Percentiles rank a stretch among this genome's conserved stretches.
phyloP scores from a whole-genome alignment of 495 filamentous ascomycete species.

The Xylaria venustula region DNA sequence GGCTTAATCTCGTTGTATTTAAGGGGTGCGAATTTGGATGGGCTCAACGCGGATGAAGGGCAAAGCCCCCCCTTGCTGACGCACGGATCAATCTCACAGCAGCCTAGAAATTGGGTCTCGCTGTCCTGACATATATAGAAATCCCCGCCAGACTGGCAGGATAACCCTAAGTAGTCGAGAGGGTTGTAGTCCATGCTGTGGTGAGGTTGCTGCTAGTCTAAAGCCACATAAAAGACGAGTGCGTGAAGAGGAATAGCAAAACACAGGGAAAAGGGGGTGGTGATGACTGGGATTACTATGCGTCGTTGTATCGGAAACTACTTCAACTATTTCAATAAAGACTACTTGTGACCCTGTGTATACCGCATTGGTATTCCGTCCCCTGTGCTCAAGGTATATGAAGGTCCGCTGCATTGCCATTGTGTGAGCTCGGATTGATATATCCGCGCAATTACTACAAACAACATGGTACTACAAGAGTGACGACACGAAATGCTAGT shows the following conservation, averaged over 20 bases:
- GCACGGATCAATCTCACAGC: slow-evolving; percentile 36
- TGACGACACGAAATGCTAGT: too few relatives aligned
- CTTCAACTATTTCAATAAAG: too few relatives aligned
- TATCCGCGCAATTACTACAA: too few relatives aligned
- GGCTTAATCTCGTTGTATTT: slow-evolving; percentile 17
- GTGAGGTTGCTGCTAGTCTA: background rate
- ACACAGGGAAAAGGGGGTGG: background rate
- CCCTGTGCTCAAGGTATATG: too few relatives aligned
- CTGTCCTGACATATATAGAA: slow-evolving; percentile 33
- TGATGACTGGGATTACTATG: too few relatives aligned
- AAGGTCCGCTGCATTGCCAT: too few relatives aligned
- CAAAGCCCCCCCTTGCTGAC: slow-evolving; percentile 25
- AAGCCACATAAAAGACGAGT: background rate
- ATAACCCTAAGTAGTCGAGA: slow-evolving; percentile 22
- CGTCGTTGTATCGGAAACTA: too few relatives aligned
- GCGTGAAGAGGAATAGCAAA: background rate
- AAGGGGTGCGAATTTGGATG: slow-evolving; percentile 17
- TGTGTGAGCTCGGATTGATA: too few relatives aligned
- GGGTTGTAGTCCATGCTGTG: slow-evolving; percentile 13
- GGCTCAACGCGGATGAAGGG: slow-evolving; percentile 17
- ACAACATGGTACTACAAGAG: too few relatives aligned
- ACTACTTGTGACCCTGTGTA: too few relatives aligned
- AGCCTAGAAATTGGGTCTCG: slow-evolving; percentile 28
- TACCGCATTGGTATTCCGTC: too few relatives aligned
- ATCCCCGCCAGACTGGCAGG: slow-evolving; percentile 24